Base-by-base conservation (phyloP, 306 rosid species). In the Quercus aquifolioides region DNA sequence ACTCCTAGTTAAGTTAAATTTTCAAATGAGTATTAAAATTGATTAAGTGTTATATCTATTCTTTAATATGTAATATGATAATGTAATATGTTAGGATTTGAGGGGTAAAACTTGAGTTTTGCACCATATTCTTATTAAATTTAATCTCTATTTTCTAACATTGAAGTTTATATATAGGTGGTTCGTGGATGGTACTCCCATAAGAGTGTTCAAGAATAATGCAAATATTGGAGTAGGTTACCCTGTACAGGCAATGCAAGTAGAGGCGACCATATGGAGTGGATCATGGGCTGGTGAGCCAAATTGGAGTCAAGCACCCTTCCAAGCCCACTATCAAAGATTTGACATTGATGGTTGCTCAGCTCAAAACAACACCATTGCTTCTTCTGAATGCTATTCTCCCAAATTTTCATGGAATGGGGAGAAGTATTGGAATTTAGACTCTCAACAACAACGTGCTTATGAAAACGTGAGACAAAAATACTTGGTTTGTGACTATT, bases 251-350 rank as follows among this genome's bases (percentile, higher is more conserved):
- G 62, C 73, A 6, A 55, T 82, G 89, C 58, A 25, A 1, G 23
- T 86, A 41, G 12, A 30, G 1, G 84, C 74, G 17, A 68, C 82
- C 15, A 73, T 79, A 46, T 82, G 89, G 89, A 76, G 33, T 41
- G 52, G 18, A 8, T 0, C 82, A 64, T 82, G 89, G 86, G 84
- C 68, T 54, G 0, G 1, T 28, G 82, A 79, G 23, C 74, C 77
- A 63, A 64, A 73, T 30, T 85, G 89, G 84, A 78, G 19, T 1
- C 65, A 60, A 0, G 80, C 49, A 54, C 84, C 89, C 0, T 85
- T 82, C 13, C 15, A 76, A 78, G 82, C 75, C 9, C 6, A 55
- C 23, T 79, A 67, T 46, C 21, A 64, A 28, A 84, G 82, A 30
- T 76, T 79, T 73, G 68, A 21, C 12, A 35, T 82, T 55, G 68